phyloP scores from a whole-genome alignment of 23 red algal species.

The Chondrus crispus region DNA sequence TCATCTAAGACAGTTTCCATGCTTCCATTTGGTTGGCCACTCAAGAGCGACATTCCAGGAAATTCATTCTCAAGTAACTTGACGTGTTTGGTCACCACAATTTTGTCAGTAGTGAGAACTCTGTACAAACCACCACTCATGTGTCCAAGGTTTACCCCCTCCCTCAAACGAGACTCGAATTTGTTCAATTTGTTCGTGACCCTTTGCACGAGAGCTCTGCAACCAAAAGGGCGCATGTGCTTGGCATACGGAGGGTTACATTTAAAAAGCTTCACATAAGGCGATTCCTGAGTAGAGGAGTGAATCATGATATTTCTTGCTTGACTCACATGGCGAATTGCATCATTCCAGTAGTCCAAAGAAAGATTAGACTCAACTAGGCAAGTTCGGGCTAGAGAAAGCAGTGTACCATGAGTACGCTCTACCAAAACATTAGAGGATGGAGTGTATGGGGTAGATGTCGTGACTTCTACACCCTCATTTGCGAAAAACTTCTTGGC shows the following conservation, averaged over 20 bases:
- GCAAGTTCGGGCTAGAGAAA: neutral
- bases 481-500: neutral
- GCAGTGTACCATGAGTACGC: neutral
- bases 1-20: too few relatives aligned
- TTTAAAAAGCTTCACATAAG: neutral
- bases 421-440: constrained; percentile 32
- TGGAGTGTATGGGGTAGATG: constrained; percentile 7
- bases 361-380: neutral
- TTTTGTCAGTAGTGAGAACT: neutral
- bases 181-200: neutral
- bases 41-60: neutral
- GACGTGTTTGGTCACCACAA: neutral
- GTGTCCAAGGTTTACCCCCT: constrained; percentile 15
- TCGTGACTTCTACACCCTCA: neutral
- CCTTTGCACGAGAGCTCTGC: neutral
- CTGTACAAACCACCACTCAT: neutral
- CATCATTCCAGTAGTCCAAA: neutral
- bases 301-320: constrained; percentile 7
- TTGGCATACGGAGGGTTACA: neutral
- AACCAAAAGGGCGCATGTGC: constrained; percentile 27
- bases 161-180: neutral
- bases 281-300: neutral
- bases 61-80: neutral
- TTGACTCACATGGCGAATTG: constrained; percentile 4
- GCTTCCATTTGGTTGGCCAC: too few relatives aligned